A percentile compares a stretch with the other conserved stretches of the same genome.
phyloP scores from a whole-genome alignment of 2,329 filamentous ascomycete genomes.

The Dissoconium aciculare region DNA sequence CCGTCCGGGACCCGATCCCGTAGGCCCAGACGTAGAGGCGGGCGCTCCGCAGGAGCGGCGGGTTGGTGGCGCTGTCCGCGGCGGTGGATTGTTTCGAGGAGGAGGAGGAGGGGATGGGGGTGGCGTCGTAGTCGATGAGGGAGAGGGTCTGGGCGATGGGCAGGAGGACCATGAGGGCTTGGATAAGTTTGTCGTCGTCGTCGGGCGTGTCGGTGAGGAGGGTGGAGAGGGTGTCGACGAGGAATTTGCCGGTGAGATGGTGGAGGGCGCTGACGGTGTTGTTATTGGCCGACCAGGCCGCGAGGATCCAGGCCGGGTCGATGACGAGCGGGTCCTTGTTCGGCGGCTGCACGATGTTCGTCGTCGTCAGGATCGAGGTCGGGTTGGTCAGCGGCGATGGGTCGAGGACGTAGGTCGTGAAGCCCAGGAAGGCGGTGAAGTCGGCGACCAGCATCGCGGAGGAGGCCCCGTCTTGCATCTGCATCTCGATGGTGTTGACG shows the following conservation, averaged over 20 bases:
- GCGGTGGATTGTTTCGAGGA: no score
- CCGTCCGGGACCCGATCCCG: slow-evolving; percentile 12
- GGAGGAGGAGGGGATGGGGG: background rate
- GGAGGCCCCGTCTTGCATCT: no score
- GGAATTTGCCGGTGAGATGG: slow-evolving; percentile 1
- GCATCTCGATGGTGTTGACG: slow-evolving; percentile 8
- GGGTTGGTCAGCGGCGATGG: slow-evolving; percentile 12
- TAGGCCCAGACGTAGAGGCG: slow-evolving; percentile 15
- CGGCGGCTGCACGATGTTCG: slow-evolving; percentile 4
- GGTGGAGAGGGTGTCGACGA: background rate
- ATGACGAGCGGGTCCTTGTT: slow-evolving; percentile 1
- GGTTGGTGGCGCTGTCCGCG: background rate
- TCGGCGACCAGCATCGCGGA: slow-evolving; percentile 7
- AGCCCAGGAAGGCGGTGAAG: slow-evolving; percentile 9
- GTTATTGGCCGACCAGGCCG: slow-evolving; percentile 15
- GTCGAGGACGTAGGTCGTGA: slow-evolving; percentile 16
- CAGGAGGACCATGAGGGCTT: slow-evolving; percentile 3
- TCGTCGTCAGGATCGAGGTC: slow-evolving; percentile 9
- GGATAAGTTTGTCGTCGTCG: background rate
- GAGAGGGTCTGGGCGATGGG: slow-evolving; percentile 4
- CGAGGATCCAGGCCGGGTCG: slow-evolving; percentile 7
- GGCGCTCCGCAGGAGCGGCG: slow-evolving; percentile 2
- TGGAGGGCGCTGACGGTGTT: slow-evolving; percentile 4
- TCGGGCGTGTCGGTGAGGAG: background rate
- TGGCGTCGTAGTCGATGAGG: slow-evolving; percentile 5